Evolutionary conservation across 768 basidiomycete species (phyloP).

Genomic region (Lentinula lateritia): DNA sequence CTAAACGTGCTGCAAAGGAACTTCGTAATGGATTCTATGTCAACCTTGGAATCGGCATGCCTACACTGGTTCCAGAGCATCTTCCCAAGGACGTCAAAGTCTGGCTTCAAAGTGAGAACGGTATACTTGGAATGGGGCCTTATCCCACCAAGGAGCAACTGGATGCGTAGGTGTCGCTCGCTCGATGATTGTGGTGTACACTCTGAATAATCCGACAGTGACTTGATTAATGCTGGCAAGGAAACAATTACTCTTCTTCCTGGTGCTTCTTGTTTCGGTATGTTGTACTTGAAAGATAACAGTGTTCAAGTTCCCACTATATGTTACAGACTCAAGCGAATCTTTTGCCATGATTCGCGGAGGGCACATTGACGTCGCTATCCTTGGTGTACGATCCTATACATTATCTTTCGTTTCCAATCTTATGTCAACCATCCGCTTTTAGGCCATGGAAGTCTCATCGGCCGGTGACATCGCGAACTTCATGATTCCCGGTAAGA

Average conservation of each 20-base stretch:
- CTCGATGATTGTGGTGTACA: not conserved
- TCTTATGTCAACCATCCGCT: not conserved
- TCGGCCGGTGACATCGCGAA: slow-evolving; percentile 92
- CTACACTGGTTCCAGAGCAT: slow-evolving; percentile 81
- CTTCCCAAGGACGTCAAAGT: slow-evolving; percentile 68
- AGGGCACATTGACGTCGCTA: slow-evolving; percentile 90
- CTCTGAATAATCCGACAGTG: slow-evolving; percentile 35
- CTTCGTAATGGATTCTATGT: slow-evolving; percentile 85
- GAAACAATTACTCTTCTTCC: slow-evolving; percentile 91
- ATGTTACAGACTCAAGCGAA: slow-evolving; percentile 70
- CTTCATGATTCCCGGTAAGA: slow-evolving; percentile 97
- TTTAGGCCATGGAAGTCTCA: slow-evolving; percentile 91
- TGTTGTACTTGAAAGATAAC: slow-evolving; percentile 15
- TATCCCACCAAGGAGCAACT: slow-evolving; percentile 77
- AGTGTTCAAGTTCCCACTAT: not conserved
- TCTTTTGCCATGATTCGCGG: slow-evolving; percentile 98
- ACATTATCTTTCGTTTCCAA: not conserved
- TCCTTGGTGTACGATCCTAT: slow-evolving; percentile 68
- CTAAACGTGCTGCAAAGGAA: slow-evolving; percentile 83
- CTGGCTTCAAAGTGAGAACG: slow-evolving; percentile 92
- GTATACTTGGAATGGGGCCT: slow-evolving; percentile 86
- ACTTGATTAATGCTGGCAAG: slow-evolving; percentile 93
- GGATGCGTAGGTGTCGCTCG: slow-evolving; percentile 50
- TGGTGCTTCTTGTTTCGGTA: slow-evolving; percentile 88
- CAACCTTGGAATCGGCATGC: slow-evolving; percentile 89